Evolutionary conservation across 2,329 filamentous ascomycete species (phyloP), one percentile per base, ranked within the genome.

Genomic region (Penicillium sp.): DNA sequence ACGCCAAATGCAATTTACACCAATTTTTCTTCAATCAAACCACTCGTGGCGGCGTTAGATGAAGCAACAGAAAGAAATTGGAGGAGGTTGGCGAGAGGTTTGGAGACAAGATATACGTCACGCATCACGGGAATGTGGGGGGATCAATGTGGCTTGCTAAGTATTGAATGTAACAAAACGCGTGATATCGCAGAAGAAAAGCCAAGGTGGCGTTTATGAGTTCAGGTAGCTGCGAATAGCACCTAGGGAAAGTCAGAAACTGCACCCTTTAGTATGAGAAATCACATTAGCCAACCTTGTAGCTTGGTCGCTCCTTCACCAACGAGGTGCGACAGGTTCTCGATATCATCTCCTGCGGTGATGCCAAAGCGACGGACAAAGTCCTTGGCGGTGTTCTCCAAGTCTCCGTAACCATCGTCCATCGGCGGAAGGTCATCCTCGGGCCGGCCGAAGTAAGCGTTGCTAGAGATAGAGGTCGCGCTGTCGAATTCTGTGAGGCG

Each of bases 291-390:
- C 71, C 61, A 82, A 71, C 90, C 91, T 79, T 97, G 92, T 71
- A 98, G 81, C 76, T 87, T 89, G 47, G 83, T 86, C 14, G 92
- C 92, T 43, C 92, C 93, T 69, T 97, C 92, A 29, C 93, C 95
- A 4, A 97, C 79, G 61, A 91, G 83, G 65, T 87, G 86, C 24
- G 88, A 89, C 66, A 98, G 76, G 75, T 96, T 96, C 75, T 99
- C 95, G 55, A 99, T 78, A 75, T 99, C 95, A 72, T 99, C 95
- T 55, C 92, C 93, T 24, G 95, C 93, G 4, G 93, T 98, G 66
- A 97, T 90, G 49, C 95, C 95, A 72, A 98, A 97, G 72, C 90
- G 92, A 70, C 95, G 87, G 31, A 98, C 88, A 77, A 98, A 96
- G 76, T 99, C 95, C 80, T 95, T 96, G 58, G 95, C 95, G 0